Conservation (phyloP, 2,329 filamentous ascomycete genomes). For the Paecilomyces fulvus region DNA sequence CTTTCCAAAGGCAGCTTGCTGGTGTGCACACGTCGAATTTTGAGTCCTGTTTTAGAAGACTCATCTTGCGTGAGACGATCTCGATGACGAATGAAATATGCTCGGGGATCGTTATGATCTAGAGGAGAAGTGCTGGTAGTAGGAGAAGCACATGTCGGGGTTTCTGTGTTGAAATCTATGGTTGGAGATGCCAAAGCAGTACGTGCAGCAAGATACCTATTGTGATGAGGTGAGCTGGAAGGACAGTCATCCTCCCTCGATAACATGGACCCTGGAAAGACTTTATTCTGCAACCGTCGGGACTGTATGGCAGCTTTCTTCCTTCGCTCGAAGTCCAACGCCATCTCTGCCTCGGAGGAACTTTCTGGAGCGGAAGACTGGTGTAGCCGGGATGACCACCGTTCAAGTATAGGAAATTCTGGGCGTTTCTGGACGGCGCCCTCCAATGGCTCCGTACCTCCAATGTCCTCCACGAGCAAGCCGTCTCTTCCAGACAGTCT, state of each 20-base stretch:
- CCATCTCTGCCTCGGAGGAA: slow-evolving; percentile 16
- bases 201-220: slow-evolving; percentile 22
- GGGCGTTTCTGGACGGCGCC: slow-evolving; percentile 5
- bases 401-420: slow-evolving; percentile 14
- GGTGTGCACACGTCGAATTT: slow-evolving; percentile 11
- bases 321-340: slow-evolving; percentile 31
- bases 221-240: slow-evolving; percentile 21
- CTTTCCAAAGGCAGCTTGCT: slow-evolving; percentile 22
- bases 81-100: slow-evolving; percentile 20
- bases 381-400: slow-evolving; percentile 16
- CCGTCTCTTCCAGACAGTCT: not conserved
- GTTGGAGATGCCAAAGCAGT: slow-evolving; percentile 11
- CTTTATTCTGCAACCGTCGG: slow-evolving; percentile 14
- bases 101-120: slow-evolving; percentile 19
- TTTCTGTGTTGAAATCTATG: not conserved
- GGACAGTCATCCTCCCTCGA: slow-evolving; percentile 2
- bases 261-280: not conserved
- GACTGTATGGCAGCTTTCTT: slow-evolving; percentile 26
- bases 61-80: not conserved
- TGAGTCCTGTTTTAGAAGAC: not conserved
- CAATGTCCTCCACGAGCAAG: not conserved
- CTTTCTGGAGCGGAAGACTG: slow-evolving; percentile 5
- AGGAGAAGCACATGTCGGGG: not conserved
- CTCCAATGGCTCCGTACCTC: not conserved
- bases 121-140: slow-evolving; percentile 4